Evolutionary conservation across 1,284 basidiomycete species (phyloP).

Genomic region (Anthracocystis walkeri): DNA sequence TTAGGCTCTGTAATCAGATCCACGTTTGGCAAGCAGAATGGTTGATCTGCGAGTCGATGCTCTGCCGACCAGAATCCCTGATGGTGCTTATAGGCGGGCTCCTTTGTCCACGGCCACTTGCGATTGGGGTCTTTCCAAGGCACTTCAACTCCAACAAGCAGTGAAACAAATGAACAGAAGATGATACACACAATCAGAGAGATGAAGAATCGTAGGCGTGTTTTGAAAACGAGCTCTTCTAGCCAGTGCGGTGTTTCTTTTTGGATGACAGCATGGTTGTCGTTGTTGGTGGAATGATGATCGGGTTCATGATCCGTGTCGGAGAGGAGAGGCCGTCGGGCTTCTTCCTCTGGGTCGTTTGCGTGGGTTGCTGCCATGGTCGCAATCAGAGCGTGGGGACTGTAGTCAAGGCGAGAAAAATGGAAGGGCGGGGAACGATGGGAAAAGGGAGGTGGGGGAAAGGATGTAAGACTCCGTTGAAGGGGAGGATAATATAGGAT

Average conservation of each 20-base stretch:
- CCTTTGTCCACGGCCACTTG: neutral
- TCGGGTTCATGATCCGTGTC: constrained; percentile 13
- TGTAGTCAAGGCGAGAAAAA: neutral
- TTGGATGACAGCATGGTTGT: neutral
- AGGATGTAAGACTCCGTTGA: too few species aligned
- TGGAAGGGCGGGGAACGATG: neutral
- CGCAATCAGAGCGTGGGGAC: neutral
- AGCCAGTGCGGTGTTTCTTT: neutral
- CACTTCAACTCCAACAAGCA: neutral
- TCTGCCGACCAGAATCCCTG: neutral
- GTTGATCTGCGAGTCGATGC: neutral
- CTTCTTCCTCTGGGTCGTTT: neutral
- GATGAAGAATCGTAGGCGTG: neutral
- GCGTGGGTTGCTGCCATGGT: neutral
- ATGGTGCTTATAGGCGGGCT: neutral
- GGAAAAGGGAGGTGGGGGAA: neutral
- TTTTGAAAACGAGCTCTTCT: neutral
- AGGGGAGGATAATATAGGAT: too few species aligned
- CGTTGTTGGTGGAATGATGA: neutral
- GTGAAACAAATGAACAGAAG: neutral
- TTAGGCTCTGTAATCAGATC: neutral
- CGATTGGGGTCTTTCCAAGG: neutral
- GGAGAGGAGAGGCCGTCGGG: constrained; percentile 15
- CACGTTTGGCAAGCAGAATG: neutral
- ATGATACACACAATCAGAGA: neutral